Evolutionary conservation across 1,139 yeast species (phyloP).

Genomic region (Pichia sp.): DNA sequence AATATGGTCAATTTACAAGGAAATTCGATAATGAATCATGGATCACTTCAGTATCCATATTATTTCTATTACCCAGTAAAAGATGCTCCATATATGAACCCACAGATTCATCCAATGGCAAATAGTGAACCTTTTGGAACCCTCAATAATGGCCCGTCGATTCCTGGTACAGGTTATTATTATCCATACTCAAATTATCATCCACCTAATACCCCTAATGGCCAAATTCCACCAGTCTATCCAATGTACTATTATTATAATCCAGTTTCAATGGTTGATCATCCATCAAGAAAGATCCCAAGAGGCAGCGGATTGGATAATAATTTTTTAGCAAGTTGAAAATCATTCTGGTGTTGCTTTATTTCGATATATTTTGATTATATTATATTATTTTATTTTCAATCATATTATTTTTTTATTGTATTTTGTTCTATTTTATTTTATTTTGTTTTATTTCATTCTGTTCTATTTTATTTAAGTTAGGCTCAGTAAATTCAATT

Average conservation of each 20-base stretch:
- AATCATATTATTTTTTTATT: background rate
- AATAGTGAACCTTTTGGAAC: conserved; percentile 3
- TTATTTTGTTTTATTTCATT: background rate
- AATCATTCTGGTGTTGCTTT: too few species aligned
- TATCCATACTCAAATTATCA: conserved; percentile 25
- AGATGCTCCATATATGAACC: conserved; percentile 20
- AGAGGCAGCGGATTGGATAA: too few species aligned
- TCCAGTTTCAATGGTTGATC: conserved; percentile 14
- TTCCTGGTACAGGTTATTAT: conserved; percentile 19
- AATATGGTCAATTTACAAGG: background rate
- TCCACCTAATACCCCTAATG: conserved; percentile 13
- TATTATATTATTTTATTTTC: background rate
- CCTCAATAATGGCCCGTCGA: conserved; percentile 9
- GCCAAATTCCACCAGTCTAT: conserved; percentile 20
- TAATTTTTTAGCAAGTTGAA: too few species aligned
- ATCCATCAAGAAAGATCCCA: background rate
- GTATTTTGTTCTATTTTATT: background rate
- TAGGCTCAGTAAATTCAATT: background rate
- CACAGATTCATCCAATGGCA: conserved; percentile 14
- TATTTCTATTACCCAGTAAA: conserved; percentile 26
- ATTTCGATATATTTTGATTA: too few species aligned
- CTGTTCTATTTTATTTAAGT: background rate
- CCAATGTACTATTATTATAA: conserved; percentile 28
- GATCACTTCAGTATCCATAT: conserved; percentile 22
- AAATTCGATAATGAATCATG: conserved; percentile 7